phyloP scores from a whole-genome alignment of 2,329 filamentous ascomycete genomes.

The Gliomastix tumulicola region DNA sequence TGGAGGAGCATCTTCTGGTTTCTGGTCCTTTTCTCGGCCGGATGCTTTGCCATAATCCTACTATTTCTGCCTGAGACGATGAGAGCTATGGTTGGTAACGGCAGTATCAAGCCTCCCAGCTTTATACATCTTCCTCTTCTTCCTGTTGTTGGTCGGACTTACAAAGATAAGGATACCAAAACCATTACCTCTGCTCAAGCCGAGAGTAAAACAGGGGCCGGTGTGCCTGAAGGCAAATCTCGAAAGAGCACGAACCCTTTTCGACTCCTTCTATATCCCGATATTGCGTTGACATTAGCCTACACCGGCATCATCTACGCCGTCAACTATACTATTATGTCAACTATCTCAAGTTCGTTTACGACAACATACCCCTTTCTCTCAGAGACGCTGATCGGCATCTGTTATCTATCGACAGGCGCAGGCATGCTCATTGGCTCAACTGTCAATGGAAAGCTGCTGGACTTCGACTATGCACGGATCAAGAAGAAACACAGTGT shows the following conservation, averaged over 20 bases:
- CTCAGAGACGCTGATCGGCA: slow-evolving; percentile 19
- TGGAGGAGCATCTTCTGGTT: slow-evolving; percentile 49
- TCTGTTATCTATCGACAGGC: slow-evolving; percentile 22
- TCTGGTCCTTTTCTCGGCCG: slow-evolving; percentile 35
- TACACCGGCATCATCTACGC: slow-evolving; percentile 24
- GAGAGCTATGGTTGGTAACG: slow-evolving; percentile 17
- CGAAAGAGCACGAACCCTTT: too few species aligned
- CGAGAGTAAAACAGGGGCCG: too few species aligned
- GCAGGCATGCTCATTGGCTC: slow-evolving; percentile 19
- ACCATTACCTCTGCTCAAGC: slow-evolving; percentile 3
- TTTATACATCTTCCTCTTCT: background rate
- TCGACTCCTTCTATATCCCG: slow-evolving; percentile 18
- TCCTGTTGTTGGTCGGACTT: background rate
- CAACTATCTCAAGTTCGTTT: slow-evolving; percentile 23
- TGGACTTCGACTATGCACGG: slow-evolving; percentile 19
- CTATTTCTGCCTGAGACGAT: slow-evolving; percentile 22
- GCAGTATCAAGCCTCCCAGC: slow-evolving; percentile 8
- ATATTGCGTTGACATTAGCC: slow-evolving; percentile 18
- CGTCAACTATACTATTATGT: slow-evolving; percentile 24
- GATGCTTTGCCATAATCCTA: slow-evolving; percentile 24
- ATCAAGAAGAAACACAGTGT: slow-evolving; percentile 8
- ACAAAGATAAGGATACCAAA: background rate
- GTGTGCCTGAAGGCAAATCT: too few species aligned
- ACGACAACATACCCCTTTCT: slow-evolving; percentile 16
- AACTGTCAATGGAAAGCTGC: slow-evolving; percentile 16